A percentile compares a stretch with the other conserved stretches of the same genome.
These are phyloP conservation scores for Trametes polyzona DNA, from an alignment of 1,284 basidiomycete species.

Conservation along the genomic window DNA sequence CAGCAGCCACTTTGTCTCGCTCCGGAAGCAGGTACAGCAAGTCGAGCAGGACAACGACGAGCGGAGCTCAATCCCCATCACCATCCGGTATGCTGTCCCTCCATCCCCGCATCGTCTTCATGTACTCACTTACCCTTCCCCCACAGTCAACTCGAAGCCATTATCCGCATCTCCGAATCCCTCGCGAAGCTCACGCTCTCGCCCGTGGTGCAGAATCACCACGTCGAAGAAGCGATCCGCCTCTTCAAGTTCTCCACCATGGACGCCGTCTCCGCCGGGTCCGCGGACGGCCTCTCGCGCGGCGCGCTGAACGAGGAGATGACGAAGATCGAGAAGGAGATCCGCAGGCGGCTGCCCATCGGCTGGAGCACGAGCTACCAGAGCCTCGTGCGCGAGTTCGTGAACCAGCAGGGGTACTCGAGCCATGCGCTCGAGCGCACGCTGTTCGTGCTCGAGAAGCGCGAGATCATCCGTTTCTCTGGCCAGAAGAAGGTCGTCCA, in stretches of 20 bases:
- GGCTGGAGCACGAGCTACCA: slow-evolving; percentile 98
- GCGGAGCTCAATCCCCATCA: slow-evolving; percentile 97
- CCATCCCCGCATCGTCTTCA: neutral
- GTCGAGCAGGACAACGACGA: slow-evolving; percentile 98
- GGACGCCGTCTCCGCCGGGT: slow-evolving; percentile 96
- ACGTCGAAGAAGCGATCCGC: slow-evolving; percentile 98
- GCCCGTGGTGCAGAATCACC: slow-evolving; percentile 86
- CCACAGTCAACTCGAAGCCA: slow-evolving; percentile 93
- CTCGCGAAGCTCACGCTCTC: slow-evolving; percentile 94
- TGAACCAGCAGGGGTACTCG: slow-evolving; percentile 89
- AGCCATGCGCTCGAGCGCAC: slow-evolving; percentile 93
- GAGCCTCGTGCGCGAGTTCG: slow-evolving; percentile 94
- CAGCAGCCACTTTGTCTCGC: slow-evolving; percentile 93
- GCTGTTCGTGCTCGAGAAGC: slow-evolving; percentile 92
- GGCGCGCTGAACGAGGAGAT: slow-evolving; percentile 96
- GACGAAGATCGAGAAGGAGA: slow-evolving; percentile 89
- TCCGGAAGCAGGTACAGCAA: slow-evolving; percentile 95
- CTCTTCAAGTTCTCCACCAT: slow-evolving; percentile 99
- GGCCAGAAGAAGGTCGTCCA: slow-evolving; percentile 46
- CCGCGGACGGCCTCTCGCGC: slow-evolving; percentile 91
- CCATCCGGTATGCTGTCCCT: slow-evolving; percentile 77
- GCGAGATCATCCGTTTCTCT: slow-evolving; percentile 92
- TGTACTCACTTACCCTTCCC: neutral
- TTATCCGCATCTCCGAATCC: slow-evolving; percentile 97
- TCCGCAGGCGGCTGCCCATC: slow-evolving; percentile 87